Base-by-base conservation (phyloP, 1,284 basidiomycete genomes). In the Malassezia brasiliensis region DNA sequence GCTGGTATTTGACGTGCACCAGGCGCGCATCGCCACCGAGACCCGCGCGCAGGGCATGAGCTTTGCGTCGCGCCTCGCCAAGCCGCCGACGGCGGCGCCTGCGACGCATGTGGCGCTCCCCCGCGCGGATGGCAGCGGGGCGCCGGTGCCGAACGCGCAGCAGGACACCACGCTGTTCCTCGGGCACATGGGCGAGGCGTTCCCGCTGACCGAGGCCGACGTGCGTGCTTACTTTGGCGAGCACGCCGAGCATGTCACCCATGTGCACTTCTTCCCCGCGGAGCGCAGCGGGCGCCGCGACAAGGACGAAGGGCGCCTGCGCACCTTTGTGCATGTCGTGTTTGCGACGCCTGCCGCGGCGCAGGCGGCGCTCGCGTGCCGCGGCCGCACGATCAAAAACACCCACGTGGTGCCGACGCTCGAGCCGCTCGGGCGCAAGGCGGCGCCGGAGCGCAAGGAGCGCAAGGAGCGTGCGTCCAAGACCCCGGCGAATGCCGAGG, bases 31-130 rank as follows among this genome's bases (percentile, higher is more conserved):
- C 40, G 89, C 87, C 58, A 86, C 87, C 0, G 91, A 96, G 75
- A 81, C 90, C 64, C 90, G 87, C 76, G 87, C 86, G 67, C 88
- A 91, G 79, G 93, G 90, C 85, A 67, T 96, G 80, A 96, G 96
- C 78, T 98, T 91, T 72, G 87, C 89, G 0, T 91, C 90, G 74
- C 84, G 90, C 55, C 82, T 86, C 53, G 52, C 59, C 28, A 63
- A 60, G 39, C 57, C 63, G 8, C 55, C 54, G 20, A 7, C 36
- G 1, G 32, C 22, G 22, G 47, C 50, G 11, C 40, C 22, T 15
- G 17, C 14, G 11, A 31, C 36, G 7, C 47, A 58, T n/a, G 44
- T 59, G 6, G 39, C 49, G n/a, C 37, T 48, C 15, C 39, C 53
- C 30, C 40, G 30, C 12, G 44, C 37, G 30, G 38, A 40, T 15